Base-by-base conservation (phyloP, 179 eudicot genomes). In the Carnegiea gigantea region DNA sequence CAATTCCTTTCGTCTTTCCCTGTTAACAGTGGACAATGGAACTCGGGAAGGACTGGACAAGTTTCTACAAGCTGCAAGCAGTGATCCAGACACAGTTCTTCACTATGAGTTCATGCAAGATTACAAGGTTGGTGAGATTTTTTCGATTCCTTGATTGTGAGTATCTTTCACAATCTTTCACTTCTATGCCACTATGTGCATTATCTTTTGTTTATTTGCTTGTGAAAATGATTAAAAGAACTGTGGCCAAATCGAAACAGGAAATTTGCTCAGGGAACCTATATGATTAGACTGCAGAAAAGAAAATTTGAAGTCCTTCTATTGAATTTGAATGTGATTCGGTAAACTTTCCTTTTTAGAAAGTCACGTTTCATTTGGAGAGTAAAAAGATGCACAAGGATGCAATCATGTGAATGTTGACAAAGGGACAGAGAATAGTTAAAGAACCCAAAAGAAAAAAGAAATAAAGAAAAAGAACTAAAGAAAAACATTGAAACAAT, bases 81-180 rank as follows among this genome's bases (percentile, higher is more conserved):
- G 82, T 78, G 99, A 94, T 74, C 99, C 99, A 78, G 99, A 95
- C 80, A 92, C 98, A 74, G 99, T 95, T 85, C 94, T 95, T 79
- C 99, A 95, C 86, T 95, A 95, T 86, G 99, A 95, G 82, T 95
- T 95, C 85, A 94, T 95, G 99, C 99, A 95, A 88, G 99, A 95
- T 90, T 95, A 95, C 88, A 95, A 95, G 99, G 99, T 94, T 49
- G 72, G 67, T 82, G 24, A 48, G 33, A 4, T 70, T 64, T 46
- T 60, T 48, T 38, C 11, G 49, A 65, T 33, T 54, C 38, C 68
- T 24, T 77, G 14, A 6, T 81, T 62, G 28, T 81, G 65, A 18
- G n/a, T 78, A 76, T 64, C 18, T 26, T 53, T n/a, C 40, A 30
- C 76, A 73, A 76, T 64, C 18, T 26, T 53, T n/a, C 40, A 30